Evolutionary conservation across 2,329 filamentous ascomycete genomes (phyloP).

Genomic region (Cordyceps cateniannulata): DNA sequence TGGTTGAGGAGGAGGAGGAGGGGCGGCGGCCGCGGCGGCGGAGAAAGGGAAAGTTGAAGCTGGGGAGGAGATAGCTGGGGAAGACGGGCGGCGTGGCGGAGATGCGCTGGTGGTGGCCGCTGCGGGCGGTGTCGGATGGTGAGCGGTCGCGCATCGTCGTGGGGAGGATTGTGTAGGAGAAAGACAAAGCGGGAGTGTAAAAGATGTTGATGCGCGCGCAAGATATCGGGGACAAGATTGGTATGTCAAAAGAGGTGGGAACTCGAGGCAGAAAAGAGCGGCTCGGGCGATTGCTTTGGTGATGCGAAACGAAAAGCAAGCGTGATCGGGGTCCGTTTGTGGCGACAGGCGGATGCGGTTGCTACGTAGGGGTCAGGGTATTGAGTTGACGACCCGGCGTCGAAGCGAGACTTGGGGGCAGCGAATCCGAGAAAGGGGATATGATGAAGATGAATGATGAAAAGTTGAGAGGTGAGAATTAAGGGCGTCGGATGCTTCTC

Average conservation of each 20-base stretch:
- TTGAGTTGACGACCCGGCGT: too few species aligned
- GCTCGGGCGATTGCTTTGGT: too few species aligned
- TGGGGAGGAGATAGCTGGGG: constrained; percentile 46
- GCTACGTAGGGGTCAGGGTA: too few species aligned
- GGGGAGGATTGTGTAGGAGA: not conserved
- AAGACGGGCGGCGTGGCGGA: constrained; percentile 39
- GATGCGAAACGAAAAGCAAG: too few species aligned
- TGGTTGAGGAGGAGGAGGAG: constrained; percentile 25
- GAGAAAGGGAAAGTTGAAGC: constrained; percentile 41
- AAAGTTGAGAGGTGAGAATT: too few species aligned
- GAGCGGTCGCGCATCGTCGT: constrained; percentile 1
- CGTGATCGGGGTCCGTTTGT: too few species aligned
- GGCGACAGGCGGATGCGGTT: too few species aligned
- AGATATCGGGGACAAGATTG: too few species aligned
- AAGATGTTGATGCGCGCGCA: not conserved
- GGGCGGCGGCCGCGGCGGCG: constrained; percentile 33
- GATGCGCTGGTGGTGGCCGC: constrained; percentile 26
- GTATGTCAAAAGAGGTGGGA: too few species aligned
- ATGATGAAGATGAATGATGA: not conserved
- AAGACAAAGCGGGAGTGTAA: not conserved
- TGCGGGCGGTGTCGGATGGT: constrained; percentile 24
- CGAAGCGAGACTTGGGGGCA: too few species aligned
- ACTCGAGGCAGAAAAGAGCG: too few species aligned
- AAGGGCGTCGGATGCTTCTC: too few species aligned
- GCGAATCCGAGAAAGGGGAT: not conserved